Evolutionary conservation across 129 eudicot species (phyloP).

Genomic region (Mikania micrantha): DNA sequence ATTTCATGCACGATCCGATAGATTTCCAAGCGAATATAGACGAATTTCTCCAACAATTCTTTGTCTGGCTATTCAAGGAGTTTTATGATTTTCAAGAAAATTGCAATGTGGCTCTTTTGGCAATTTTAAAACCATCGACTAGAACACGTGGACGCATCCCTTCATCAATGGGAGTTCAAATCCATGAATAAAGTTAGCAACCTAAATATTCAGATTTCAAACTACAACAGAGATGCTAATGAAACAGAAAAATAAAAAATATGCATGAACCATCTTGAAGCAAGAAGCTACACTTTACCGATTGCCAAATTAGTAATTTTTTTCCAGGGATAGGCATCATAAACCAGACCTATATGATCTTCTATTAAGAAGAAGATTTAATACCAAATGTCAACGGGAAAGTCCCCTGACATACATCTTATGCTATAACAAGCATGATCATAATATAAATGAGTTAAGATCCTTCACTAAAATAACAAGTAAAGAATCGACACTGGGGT

Average conservation of each 20-base stretch:
- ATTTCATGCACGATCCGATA: no score
- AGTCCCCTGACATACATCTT: background rate
- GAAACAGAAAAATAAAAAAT: background rate
- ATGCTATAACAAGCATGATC: background rate
- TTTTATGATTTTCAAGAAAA: constrained; percentile 75
- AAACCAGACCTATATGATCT: background rate
- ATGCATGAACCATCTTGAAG: background rate
- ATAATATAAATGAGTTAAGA: background rate
- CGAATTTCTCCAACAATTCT: no score
- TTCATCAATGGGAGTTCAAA: constrained; percentile 26
- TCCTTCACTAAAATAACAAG: background rate
- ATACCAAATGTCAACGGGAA: background rate
- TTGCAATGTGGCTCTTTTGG: constrained; percentile 73
- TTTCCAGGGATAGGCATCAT: no score
- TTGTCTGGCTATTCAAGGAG: constrained; percentile 70
- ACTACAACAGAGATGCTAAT: background rate
- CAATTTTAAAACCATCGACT: constrained; percentile 92
- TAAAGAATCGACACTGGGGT: background rate
- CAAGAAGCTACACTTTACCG: background rate
- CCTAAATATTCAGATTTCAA: background rate
- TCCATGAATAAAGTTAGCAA: background rate
- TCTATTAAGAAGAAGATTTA: background rate
- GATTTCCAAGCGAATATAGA: no score
- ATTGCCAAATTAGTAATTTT: no score
- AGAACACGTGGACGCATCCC: constrained; percentile 90